Evolutionary conservation across 768 basidiomycete species (phyloP).

Genomic region (Pseudohyphozyma bogoriensis): DNA sequence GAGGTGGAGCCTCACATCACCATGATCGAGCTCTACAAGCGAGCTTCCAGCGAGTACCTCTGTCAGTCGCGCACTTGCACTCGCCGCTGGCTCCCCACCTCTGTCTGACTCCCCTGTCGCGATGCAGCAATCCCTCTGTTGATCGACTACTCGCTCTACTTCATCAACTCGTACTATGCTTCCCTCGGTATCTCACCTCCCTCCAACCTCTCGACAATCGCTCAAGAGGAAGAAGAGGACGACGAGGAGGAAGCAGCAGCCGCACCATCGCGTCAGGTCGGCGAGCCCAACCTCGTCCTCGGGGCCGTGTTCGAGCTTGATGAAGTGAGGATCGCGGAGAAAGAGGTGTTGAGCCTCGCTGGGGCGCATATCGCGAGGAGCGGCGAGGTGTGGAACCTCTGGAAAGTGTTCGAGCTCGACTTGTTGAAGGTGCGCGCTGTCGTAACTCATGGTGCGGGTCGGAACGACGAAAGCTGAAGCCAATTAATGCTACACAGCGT

Average conservation of each 20-base stretch:
- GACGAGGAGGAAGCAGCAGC: constrained; percentile 36
- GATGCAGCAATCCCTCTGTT: constrained; percentile 62
- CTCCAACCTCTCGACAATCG: not conserved
- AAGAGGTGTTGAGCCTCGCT: constrained; percentile 50
- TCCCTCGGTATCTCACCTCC: constrained; percentile 13
- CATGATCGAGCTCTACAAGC: constrained; percentile 52
- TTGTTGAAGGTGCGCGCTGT: constrained; percentile 47
- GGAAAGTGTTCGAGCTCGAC: constrained; percentile 65
- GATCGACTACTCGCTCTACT: constrained; percentile 56
- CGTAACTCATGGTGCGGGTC: not conserved
- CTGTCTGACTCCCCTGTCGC: not conserved
- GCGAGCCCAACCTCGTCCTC: constrained; percentile 45
- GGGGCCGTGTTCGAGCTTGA: constrained; percentile 50
- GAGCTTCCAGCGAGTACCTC: constrained; percentile 65
- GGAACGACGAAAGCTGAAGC: constrained; percentile 11
- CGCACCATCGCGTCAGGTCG: constrained; percentile 38
- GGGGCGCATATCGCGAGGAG: constrained; percentile 57
- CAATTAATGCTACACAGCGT: not conserved
- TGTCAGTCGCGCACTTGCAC: constrained; percentile 50
- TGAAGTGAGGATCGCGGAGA: constrained; percentile 54
- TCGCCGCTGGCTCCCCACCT: not conserved
- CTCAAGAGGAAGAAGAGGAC: not conserved
- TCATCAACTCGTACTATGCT: constrained; percentile 37
- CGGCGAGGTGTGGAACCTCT: constrained; percentile 53
- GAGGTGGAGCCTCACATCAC: constrained; percentile 48